phyloP scores from a whole-genome alignment of 148 eudicot species.

The Tetragonia tetragonoides region DNA sequence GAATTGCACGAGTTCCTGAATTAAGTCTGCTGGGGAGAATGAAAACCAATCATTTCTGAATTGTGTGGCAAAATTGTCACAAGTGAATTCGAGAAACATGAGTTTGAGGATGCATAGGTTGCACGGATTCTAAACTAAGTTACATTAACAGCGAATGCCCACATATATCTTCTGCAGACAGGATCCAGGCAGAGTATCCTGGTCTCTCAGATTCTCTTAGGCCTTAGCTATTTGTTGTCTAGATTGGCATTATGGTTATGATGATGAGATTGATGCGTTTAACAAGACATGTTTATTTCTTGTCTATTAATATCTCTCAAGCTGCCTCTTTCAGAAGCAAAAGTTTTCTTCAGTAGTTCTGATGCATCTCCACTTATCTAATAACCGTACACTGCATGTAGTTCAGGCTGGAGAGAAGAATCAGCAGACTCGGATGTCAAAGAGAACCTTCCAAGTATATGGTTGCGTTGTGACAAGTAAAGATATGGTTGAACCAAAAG shows the following conservation, averaged over 20 bases:
- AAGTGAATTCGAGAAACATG: background rate
- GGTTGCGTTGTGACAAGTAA: slow-evolving; percentile 87
- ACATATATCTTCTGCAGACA: background rate
- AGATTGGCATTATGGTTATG: background rate
- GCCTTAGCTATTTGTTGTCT: background rate
- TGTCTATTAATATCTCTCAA: background rate
- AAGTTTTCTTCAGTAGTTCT: background rate
- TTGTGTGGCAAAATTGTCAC: background rate
- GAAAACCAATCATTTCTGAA: background rate
- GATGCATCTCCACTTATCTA: background rate
- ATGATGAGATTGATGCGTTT: background rate
- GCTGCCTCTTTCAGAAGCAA: background rate
- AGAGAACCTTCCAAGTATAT: slow-evolving; percentile 82
- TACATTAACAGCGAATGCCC: background rate
- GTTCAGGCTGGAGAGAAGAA: slow-evolving; percentile 46
- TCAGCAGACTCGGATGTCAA: slow-evolving; percentile 38
- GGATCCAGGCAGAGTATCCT: background rate
- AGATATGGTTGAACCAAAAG: slow-evolving; percentile 82
- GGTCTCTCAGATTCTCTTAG: background rate
- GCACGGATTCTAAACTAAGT: background rate
- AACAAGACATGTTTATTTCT: background rate
- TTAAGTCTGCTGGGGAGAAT: no score
- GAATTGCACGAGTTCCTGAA: no score
- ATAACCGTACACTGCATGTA: background rate
- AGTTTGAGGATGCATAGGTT: background rate